Percentiles rank a stretch among this genome's conserved stretches.
These are phyloP conservation scores for Magnolia sinica DNA, from an alignment of 164 flowering plant genomes.

Conservation along the genomic window DNA sequence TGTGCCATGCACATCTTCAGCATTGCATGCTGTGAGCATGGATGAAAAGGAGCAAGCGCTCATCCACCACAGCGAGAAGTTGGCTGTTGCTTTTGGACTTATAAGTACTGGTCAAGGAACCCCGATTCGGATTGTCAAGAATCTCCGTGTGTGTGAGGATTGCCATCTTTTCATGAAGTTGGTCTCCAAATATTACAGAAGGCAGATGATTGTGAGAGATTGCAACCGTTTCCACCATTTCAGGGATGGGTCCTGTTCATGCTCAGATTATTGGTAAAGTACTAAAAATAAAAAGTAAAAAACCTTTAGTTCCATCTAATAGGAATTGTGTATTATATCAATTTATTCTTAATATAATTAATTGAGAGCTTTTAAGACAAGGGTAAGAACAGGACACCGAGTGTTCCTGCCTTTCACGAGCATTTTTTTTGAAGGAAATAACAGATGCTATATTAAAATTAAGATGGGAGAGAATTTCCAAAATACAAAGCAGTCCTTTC, in stretches of 20 bases:
- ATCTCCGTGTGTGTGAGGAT: conserved; percentile 22
- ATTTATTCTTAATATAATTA: neutral
- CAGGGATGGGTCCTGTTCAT: conserved; percentile 28
- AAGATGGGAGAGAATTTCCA: too few species aligned
- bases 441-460: too few species aligned
- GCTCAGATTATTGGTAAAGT: conserved; percentile 26
- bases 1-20: conserved; percentile 7
- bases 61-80: conserved; percentile 20
- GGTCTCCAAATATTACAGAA: conserved; percentile 20
- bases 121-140: conserved; percentile 22
- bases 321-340: neutral
- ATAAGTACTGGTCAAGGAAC: conserved; percentile 10
- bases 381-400: neutral
- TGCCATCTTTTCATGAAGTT: conserved; percentile 29
- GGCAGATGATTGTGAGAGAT: conserved; percentile 24
- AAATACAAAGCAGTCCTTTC: too few species aligned
- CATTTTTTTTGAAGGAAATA: neutral
- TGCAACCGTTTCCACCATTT: conserved; percentile 28
- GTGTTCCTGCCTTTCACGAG: neutral
- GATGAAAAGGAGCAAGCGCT: conserved; percentile 20
- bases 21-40: conserved; percentile 17
- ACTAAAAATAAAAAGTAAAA: neutral
- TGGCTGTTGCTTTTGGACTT: conserved; percentile 26
- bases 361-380: neutral
- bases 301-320: neutral